phyloP scores from a whole-genome alignment of 2,329 filamentous ascomycete species.

The Exophiala xenobiotica region DNA sequence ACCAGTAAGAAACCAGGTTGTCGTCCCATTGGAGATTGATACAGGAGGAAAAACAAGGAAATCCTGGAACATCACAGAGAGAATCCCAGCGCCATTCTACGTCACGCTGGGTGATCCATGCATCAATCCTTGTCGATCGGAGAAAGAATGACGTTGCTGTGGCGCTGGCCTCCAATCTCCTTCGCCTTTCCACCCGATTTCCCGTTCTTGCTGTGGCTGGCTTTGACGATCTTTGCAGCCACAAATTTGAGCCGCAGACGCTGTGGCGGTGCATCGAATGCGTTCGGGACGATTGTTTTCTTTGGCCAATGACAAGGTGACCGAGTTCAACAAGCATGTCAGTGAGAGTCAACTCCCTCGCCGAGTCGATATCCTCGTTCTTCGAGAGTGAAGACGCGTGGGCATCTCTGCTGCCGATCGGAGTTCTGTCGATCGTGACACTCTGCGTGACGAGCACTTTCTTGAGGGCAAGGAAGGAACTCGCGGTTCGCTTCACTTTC shows the following conservation, averaged over 20 bases:
- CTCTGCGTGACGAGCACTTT: background rate
- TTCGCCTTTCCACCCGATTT: too few relatives aligned
- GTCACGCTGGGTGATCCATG: background rate
- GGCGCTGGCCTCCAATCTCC: too few relatives aligned
- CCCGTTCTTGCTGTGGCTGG: too few relatives aligned
- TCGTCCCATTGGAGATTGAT: slow-evolving; percentile 9
- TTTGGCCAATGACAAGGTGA: background rate
- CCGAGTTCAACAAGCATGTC: background rate
- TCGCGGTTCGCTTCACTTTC: slow-evolving; percentile 14
- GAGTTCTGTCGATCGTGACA: background rate
- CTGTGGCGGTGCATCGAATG: background rate
- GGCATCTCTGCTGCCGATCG: background rate
- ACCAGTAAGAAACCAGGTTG: slow-evolving; percentile 8
- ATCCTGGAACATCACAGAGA: slow-evolving; percentile 6
- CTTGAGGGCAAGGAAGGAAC: slow-evolving; percentile 9
- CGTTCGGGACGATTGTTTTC: background rate
- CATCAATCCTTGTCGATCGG: background rate
- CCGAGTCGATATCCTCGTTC: background rate
- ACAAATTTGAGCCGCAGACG: background rate
- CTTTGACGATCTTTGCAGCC: background rate
- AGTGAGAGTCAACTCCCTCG: background rate
- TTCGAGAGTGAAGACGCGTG: background rate
- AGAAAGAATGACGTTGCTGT: background rate
- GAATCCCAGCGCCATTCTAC: background rate
- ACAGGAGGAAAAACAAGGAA: slow-evolving; percentile 19